Evolutionary conservation across 306 rosid genomes (phyloP).

Genomic region (Styphnolobium japonicum): DNA sequence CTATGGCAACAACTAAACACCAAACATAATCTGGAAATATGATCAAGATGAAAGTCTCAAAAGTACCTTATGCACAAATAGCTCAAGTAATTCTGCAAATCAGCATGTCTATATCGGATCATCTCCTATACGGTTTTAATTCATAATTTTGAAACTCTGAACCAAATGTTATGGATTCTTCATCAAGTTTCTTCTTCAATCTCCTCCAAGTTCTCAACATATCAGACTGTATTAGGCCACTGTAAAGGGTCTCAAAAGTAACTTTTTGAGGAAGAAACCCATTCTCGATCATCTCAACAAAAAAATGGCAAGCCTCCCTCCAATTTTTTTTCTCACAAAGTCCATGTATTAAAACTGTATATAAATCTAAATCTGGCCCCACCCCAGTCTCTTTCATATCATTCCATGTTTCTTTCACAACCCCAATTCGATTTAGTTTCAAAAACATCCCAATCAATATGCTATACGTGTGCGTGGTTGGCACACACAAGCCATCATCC

Average conservation of each 20-base stretch:
- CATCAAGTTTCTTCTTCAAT: slow-evolving; percentile 84
- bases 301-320: slow-evolving; percentile 80
- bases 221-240: slow-evolving; percentile 78
- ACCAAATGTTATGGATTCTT: slow-evolving; percentile 81
- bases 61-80: not conserved
- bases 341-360: slow-evolving; percentile 71
- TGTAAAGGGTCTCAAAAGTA: slow-evolving; percentile 85
- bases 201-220: slow-evolving; percentile 95
- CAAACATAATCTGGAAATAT: not conserved
- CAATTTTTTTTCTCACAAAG: slow-evolving; percentile 66
- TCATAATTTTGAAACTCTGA: slow-evolving; percentile 75
- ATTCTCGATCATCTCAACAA: slow-evolving; percentile 90
- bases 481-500: slow-evolving; percentile 54
- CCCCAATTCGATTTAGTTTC: slow-evolving; percentile 43
- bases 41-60: not conserved
- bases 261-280: slow-evolving; percentile 88
- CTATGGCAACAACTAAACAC: not conserved
- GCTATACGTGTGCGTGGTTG: slow-evolving; percentile 61
- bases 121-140: slow-evolving; percentile 81
- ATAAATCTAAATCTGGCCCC: slow-evolving; percentile 83
- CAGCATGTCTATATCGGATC: not conserved
- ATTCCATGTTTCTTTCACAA: slow-evolving; percentile 63
- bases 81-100: not conserved
- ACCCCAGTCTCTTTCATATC: slow-evolving; percentile 66
- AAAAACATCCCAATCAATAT: slow-evolving; percentile 66